Conservation (phyloP, 257 asterid species). For the Gynochthodes officinalis region DNA sequence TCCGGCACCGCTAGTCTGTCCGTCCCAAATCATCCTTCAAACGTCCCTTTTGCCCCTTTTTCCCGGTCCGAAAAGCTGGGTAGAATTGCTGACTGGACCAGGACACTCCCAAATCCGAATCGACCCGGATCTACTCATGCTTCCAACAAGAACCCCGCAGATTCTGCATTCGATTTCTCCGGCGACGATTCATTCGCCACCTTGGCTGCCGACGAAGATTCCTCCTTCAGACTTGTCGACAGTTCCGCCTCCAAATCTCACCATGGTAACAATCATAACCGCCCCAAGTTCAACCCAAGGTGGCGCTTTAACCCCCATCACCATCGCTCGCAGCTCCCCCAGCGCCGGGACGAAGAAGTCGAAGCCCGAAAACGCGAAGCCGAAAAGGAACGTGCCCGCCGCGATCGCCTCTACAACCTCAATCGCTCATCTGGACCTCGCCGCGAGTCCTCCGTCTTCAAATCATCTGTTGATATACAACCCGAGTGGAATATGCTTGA, state of each 20-base stretch:
- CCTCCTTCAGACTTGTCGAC: slow-evolving; percentile 88
- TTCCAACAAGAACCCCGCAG: slow-evolving; percentile 40
- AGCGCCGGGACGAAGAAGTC: slow-evolving; percentile 91
- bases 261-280: slow-evolving; percentile 56
- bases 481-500: slow-evolving; percentile 99
- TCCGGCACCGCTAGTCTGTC: slow-evolving; percentile 29
- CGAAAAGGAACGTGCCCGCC: slow-evolving; percentile 84
- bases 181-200: slow-evolving; percentile 91
- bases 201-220: slow-evolving; percentile 75
- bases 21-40: slow-evolving; percentile 50
- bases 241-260: slow-evolving; percentile 65
- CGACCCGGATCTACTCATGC: slow-evolving; percentile 55
- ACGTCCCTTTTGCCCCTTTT: slow-evolving; percentile 94
- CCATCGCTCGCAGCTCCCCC: slow-evolving; percentile 82
- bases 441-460: slow-evolving; percentile 76
- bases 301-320: slow-evolving; percentile 72
- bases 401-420: slow-evolving; percentile 59
- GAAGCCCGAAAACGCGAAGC: slow-evolving; percentile 87
- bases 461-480: slow-evolving; percentile 91
- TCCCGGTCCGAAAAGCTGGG: slow-evolving; percentile 93
- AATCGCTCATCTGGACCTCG: slow-evolving; percentile 67
- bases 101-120: slow-evolving; percentile 39
- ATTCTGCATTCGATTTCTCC: slow-evolving; percentile 91
- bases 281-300: slow-evolving; percentile 78
- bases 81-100: slow-evolving; percentile 93